Base-by-base conservation (phyloP, 495 filamentous ascomycete species). In the Penicillium daleae region DNA sequence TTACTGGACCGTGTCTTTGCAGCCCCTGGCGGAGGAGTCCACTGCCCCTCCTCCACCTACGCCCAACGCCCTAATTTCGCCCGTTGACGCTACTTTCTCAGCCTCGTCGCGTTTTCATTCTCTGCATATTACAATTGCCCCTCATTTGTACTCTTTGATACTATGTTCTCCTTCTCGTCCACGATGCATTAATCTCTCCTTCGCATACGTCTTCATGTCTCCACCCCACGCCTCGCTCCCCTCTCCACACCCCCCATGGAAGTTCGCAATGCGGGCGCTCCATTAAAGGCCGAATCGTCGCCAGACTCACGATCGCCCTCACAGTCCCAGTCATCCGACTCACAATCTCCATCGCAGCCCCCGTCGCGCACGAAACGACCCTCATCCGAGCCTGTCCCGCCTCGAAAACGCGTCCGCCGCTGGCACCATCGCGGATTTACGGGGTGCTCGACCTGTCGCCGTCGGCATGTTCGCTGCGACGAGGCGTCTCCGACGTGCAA, bases 391-490 rank as follows among this genome's bases (percentile, higher is more conserved):
- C 57, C 59, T 55, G 56, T 61, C 60, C 63, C 76, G 68, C 64
- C 82, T 67, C 60, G 76, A 68, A 70, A 75, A 65, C 59, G 83
- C 78, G 59, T 80, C 74, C 59, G 79, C 61, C 66, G 79, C 71
- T 68, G 79, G 71, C 63, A 78, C 62, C 59, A 81, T 66, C 66
- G 79, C 26, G 71, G 78, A 27, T 79, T 78, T 69, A 68, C 81
- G 60, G 66, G 76, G 48, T 71, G 74, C 72, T 76, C 77, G 22
- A 81, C 77, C 51, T 71, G 75, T 71, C 61, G 77, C 55, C 49
- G 78, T 59, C 68, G 79, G 57, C 68, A 83, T 74, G 57, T 85
- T 65, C 65, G 77, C 66, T 76, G 80, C 54, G 78, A 82, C 57
- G 79, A 81, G 59, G 66, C 75, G 0, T 76, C 73, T 4, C 79